These are phyloP conservation scores for Dendrocalamus sinicus DNA, from an alignment of 176 grass and related monocot species.

Conservation along the genomic window DNA sequence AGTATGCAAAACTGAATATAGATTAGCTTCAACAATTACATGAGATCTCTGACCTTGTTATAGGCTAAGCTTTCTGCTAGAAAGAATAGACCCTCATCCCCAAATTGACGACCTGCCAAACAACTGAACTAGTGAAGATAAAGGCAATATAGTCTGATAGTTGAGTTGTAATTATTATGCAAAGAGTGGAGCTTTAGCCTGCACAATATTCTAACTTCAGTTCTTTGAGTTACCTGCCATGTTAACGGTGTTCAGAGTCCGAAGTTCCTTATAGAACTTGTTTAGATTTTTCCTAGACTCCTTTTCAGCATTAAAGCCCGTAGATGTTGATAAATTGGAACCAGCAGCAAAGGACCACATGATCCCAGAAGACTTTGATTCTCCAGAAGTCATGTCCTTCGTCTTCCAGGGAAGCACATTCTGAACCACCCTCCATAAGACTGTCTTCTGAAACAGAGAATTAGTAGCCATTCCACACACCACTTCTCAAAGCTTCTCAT, in stretches of 20 bases:
- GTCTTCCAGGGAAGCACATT: constrained; percentile 63
- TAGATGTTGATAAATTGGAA: constrained; percentile 67
- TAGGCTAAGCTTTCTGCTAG: constrained; percentile 97
- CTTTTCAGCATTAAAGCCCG: constrained; percentile 51
- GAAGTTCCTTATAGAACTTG: constrained; percentile 77
- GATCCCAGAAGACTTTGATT: constrained; percentile 43
- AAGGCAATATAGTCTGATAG: not conserved
- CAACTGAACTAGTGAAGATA: constrained; percentile 20
- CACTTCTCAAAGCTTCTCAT: not conserved
- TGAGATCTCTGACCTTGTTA: constrained; percentile 71
- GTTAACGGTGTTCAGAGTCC: constrained; percentile 74
- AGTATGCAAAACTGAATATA: not conserved
- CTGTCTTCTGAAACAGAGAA: constrained; percentile 80
- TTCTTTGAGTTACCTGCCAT: constrained; percentile 72
- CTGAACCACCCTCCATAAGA: constrained; percentile 79
- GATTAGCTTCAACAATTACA: constrained; percentile 15
- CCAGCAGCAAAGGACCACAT: constrained; percentile 85
- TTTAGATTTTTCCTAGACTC: constrained; percentile 82
- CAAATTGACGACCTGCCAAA: constrained; percentile 85
- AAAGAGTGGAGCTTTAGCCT: not conserved
- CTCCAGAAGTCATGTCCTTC: constrained; percentile 41
- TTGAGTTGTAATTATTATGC: constrained; percentile 12
- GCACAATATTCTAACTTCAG: not conserved
- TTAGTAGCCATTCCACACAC: constrained; percentile 51
- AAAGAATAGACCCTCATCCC: constrained; percentile 92